A percentile compares a stretch with the other conserved stretches of the same genome.
Evolutionary conservation across 164 flowering plant species (phyloP).

Genomic region (Magnolia changhungtana): DNA sequence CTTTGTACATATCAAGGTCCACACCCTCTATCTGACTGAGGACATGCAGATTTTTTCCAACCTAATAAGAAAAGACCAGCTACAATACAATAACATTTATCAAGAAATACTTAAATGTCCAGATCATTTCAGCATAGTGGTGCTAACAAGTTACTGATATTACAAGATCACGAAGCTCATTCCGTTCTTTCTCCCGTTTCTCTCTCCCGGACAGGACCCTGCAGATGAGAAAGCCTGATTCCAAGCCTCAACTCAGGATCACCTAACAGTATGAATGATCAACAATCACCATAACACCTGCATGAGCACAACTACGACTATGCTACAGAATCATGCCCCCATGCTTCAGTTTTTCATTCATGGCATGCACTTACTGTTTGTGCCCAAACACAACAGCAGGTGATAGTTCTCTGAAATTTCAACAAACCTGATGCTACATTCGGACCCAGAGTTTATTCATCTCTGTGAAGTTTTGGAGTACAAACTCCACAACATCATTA

Average conservation of each 20-base stretch:
- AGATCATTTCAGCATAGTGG: constrained; percentile 9
- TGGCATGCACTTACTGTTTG: constrained; percentile 28
- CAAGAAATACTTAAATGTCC: constrained; percentile 3
- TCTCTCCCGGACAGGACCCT: constrained; percentile 97
- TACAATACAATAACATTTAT: constrained; percentile 10
- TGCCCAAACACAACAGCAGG: no score
- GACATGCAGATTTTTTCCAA: constrained; percentile 95
- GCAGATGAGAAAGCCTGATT: constrained; percentile 91
- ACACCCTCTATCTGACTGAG: constrained; percentile 98
- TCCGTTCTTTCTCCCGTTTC: constrained; percentile 95
- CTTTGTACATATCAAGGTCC: constrained; percentile 94
- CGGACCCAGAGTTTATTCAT: no score
- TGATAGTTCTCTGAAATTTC: no score
- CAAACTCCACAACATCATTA: no score
- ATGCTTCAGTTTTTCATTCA: constrained; percentile 49
- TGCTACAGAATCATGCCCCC: constrained; percentile 56
- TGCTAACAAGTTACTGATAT: constrained; percentile 29
- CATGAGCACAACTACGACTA: constrained; percentile 16
- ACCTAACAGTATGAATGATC: constrained; percentile 77
- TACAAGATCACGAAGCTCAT: constrained; percentile 99
- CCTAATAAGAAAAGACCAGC: constrained; percentile 43
- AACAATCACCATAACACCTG: constrained; percentile 78
- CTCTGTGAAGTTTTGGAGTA: no score
- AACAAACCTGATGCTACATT: no score
- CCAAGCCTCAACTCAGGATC: constrained; percentile 90